Percentiles rank a stretch among this genome's conserved stretches.
phyloP scores from a whole-genome alignment of 495 filamentous ascomycete genomes.

The Tetracladium marchalianum region DNA sequence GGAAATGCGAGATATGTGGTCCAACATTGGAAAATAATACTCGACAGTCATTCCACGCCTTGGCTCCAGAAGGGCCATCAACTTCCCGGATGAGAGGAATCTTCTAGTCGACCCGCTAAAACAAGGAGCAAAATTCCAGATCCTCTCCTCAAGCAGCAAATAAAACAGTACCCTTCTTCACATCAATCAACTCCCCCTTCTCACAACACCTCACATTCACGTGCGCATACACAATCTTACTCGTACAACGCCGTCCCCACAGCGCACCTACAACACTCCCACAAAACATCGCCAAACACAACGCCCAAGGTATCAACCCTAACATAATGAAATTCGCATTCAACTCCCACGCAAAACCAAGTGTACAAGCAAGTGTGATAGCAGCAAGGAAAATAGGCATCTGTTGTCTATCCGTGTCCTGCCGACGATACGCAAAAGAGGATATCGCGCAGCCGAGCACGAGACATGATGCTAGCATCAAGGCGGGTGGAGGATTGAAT shows the following conservation, averaged over 20 bases:
- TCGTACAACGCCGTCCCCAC: not conserved
- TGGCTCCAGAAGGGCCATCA: no score
- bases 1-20: no score
- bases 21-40: no score
- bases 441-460: slow-evolving; percentile 36
- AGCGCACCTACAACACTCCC: slow-evolving; percentile 18
- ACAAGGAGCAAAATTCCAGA: no score
- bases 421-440: slow-evolving; percentile 31
- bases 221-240: no score
- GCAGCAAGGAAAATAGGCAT: slow-evolving; percentile 26
- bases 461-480: slow-evolving; percentile 34
- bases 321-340: slow-evolving; percentile 32
- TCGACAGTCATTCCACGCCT: no score
- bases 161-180: no score
- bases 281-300: slow-evolving; percentile 31
- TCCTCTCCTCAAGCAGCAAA: no score
- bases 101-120: no score
- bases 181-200: no score
- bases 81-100: no score
- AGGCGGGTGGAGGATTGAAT: slow-evolving; percentile 23
- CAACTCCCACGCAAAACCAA: slow-evolving; percentile 22
- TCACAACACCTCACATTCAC: no score
- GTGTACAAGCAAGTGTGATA: slow-evolving; percentile 19
- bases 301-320: slow-evolving; percentile 31
- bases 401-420: slow-evolving; percentile 30